These are phyloP conservation scores for Asterochloris erici DNA, from an alignment of 139 green algal genomes.

Conservation along the genomic window DNA sequence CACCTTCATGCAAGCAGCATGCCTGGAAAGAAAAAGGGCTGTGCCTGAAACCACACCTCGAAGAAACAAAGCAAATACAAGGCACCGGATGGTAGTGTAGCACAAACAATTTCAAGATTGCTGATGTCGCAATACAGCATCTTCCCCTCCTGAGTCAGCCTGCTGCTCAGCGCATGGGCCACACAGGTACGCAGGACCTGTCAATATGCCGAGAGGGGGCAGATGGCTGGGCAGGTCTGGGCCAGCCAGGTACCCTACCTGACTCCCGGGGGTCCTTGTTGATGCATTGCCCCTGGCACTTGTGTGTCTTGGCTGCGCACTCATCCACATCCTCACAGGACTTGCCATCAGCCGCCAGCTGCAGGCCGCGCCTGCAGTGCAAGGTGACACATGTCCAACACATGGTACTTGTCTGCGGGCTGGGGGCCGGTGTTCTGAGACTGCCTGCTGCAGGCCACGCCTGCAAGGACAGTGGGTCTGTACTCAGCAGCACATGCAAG, in stretches of 20 bases:
- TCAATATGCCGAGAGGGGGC: too few relatives aligned
- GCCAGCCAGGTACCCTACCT: background rate
- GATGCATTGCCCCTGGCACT: slow-evolving; percentile 35
- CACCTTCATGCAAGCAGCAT: too few relatives aligned
- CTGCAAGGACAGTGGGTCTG: too few relatives aligned
- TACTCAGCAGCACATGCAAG: too few relatives aligned
- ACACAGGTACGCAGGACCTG: background rate
- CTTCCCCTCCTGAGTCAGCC: slow-evolving; percentile 7
- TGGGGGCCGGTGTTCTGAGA: too few relatives aligned
- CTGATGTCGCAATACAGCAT: slow-evolving; percentile 4
- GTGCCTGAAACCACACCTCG: too few relatives aligned
- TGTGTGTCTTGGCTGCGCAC: slow-evolving; percentile 29
- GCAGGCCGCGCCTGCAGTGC: slow-evolving; percentile 9
- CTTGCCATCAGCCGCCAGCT: slow-evolving; percentile 23
- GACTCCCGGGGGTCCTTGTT: slow-evolving; percentile 30
- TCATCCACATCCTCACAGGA: slow-evolving; percentile 48
- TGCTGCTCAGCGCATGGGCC: slow-evolving; percentile 6
- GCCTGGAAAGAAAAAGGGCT: too few relatives aligned
- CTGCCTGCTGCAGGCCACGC: too few relatives aligned
- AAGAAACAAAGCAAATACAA: too few relatives aligned
- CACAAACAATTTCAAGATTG: slow-evolving; percentile 4
- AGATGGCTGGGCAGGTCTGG: background rate
- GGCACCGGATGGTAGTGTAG: too few relatives aligned
- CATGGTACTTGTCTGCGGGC: too few relatives aligned
- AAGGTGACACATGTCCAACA: too few relatives aligned